These are phyloP conservation scores for Microcyclospora tardicrescens DNA, from an alignment of 2,329 filamentous ascomycete genomes.

Conservation along the genomic window DNA sequence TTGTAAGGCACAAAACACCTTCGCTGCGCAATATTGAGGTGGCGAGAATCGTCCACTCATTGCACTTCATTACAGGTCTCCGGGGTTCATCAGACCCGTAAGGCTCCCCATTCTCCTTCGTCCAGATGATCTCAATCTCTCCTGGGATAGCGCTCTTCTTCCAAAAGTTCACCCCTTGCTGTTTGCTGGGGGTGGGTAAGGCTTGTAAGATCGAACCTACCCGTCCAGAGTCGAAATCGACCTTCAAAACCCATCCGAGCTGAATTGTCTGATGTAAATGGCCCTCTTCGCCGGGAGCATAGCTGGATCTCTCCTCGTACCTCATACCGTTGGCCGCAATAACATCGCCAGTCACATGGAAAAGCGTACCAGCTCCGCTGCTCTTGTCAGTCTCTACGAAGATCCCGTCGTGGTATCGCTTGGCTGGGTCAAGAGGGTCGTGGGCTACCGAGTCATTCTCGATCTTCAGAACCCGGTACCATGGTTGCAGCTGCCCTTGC, in stretches of 20 bases:
- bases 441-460: slow-evolving; percentile 1
- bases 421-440: slow-evolving; percentile 3
- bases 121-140: neutral
- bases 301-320: slow-evolving; percentile 1
- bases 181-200: neutral
- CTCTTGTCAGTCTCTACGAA: neutral
- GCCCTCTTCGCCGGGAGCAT: neutral
- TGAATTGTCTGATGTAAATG: neutral
- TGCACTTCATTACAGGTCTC: neutral
- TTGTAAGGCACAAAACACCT: neutral
- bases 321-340: slow-evolving; percentile 2
- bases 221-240: neutral
- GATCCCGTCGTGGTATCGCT: slow-evolving; percentile 3
- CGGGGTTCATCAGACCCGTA: neutral
- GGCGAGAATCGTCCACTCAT: neutral
- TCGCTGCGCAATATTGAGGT: neutral
- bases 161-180: neutral
- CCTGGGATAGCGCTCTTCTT: too few relatives aligned
- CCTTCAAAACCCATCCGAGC: neutral
- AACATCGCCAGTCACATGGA: slow-evolving; percentile 3
- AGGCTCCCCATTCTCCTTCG: neutral
- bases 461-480: slow-evolving; percentile 1
- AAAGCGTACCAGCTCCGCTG: neutral
- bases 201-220: neutral
- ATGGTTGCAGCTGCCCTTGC: too few relatives aligned